Evolutionary conservation across 352 stramenopile genomes (phyloP).

Genomic region (Globisporangium cystogenes): DNA sequence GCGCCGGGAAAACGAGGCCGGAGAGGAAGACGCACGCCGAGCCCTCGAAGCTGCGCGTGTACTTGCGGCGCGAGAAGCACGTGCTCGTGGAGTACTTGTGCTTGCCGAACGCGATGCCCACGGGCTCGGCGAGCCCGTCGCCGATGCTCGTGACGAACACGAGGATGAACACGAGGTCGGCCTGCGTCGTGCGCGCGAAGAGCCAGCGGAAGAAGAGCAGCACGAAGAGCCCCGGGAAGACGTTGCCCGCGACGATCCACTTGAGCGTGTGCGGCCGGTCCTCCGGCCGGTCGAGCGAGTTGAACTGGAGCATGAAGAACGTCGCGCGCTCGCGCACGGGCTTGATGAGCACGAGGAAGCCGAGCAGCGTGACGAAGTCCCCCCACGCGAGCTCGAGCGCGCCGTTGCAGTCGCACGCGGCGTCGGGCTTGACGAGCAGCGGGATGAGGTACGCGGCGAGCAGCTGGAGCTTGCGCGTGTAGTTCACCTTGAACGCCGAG

Average conservation of each 20-base stretch:
- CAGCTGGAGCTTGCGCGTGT: conserved; percentile 79
- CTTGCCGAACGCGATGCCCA: conserved; percentile 53
- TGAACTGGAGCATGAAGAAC: conserved; percentile 88
- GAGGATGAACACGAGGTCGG: conserved; percentile 75
- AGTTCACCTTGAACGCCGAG: conserved; percentile 86
- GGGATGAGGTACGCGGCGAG: conserved; percentile 78
- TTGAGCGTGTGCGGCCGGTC: conserved; percentile 73
- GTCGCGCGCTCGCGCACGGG: conserved; percentile 70
- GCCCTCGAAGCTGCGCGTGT: conserved; percentile 53
- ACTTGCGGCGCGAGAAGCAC: conserved; percentile 55
- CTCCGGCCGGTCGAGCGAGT: conserved; percentile 79
- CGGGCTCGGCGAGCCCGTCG: conserved; percentile 46
- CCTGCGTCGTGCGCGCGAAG: conserved; percentile 69
- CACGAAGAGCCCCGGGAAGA: conserved; percentile 77
- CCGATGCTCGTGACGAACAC: conserved; percentile 67
- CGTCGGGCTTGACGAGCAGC: conserved; percentile 63
- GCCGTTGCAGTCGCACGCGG: conserved; percentile 39
- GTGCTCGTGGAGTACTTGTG: conserved; percentile 58
- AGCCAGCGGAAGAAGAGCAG: conserved; percentile 86
- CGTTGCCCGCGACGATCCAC: conserved; percentile 79
- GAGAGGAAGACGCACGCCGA: conserved; percentile 55
- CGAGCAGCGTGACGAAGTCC: conserved; percentile 77
- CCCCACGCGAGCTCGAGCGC: conserved; percentile 69
- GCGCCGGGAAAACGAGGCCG: conserved; percentile 80
- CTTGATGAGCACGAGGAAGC: conserved; percentile 82